These are phyloP conservation scores for Mycena belliarum DNA, from an alignment of 768 basidiomycete genomes.

Conservation along the genomic window DNA sequence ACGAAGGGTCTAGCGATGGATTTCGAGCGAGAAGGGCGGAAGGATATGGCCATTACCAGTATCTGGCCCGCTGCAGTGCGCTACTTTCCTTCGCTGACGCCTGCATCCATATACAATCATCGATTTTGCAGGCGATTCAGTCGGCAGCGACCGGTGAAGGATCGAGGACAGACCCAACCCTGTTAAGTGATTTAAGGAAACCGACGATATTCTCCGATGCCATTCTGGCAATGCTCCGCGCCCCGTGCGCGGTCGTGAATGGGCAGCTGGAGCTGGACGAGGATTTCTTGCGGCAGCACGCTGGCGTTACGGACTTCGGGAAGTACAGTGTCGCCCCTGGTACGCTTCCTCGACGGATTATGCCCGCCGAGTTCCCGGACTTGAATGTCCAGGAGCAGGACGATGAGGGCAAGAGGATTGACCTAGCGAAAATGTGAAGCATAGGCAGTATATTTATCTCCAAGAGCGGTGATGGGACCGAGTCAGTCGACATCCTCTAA, in stretches of 20 bases:
- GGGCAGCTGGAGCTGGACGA: conserved; percentile 19
- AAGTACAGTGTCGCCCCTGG: conserved; percentile 16
- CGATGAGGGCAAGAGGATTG: conserved; percentile 22
- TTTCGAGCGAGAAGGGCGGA: conserved; percentile 18
- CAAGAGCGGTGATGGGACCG: no score
- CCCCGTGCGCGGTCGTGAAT: conserved; percentile 13
- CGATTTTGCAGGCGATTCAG: conserved; percentile 11
- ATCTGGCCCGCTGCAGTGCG: conserved; percentile 21
- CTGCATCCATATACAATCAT: no score
- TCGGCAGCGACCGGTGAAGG: conserved; percentile 17
- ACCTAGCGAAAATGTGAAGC: conserved; percentile 9
- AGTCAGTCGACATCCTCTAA: no score
- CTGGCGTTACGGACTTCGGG: conserved; percentile 19
- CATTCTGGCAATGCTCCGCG: conserved; percentile 22
- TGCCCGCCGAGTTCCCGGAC: conserved; percentile 18
- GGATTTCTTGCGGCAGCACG: conserved; percentile 17
- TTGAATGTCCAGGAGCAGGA: conserved; percentile 19
- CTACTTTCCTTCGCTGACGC: neutral
- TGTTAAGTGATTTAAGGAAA: conserved; percentile 13
- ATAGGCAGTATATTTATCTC: neutral
- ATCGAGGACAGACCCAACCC: neutral
- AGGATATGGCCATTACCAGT: conserved; percentile 23
- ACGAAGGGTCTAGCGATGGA: conserved; percentile 24
- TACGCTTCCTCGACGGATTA: conserved; percentile 16
- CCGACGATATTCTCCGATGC: conserved; percentile 22